Conservation (phyloP, 2,329 filamentous ascomycete genomes). For the Purpureocillium takamizusanense region DNA sequence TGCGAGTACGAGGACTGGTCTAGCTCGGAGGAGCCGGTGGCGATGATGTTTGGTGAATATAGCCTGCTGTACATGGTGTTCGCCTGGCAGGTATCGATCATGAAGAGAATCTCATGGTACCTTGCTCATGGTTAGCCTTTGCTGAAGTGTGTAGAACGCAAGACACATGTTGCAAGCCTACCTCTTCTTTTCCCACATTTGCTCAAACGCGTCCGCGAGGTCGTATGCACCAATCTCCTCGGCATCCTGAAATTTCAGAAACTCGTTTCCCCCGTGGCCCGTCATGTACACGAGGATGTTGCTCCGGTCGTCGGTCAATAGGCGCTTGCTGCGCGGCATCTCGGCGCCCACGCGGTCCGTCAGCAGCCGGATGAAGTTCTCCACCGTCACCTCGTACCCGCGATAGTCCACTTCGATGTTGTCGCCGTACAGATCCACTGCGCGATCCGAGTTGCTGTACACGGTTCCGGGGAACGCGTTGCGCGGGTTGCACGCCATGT, state of each 20-base stretch:
- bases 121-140: slow-evolving; percentile 25
- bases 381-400: slow-evolving; percentile 96
- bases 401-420: slow-evolving; percentile 99
- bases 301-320: slow-evolving; percentile 89
- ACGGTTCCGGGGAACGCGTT: slow-evolving; percentile 97
- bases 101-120: slow-evolving; percentile 96
- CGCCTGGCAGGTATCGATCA: slow-evolving; percentile 99
- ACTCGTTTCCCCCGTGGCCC: slow-evolving; percentile 94
- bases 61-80: slow-evolving; percentile 99
- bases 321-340: slow-evolving; percentile 86
- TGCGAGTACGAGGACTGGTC: slow-evolving; percentile 97
- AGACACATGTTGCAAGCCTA: slow-evolving; percentile 18
- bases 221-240: slow-evolving; percentile 97
- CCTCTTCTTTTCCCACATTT: slow-evolving; percentile 99
- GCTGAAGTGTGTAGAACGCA: background rate
- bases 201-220: slow-evolving; percentile 91
- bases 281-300: slow-evolving; percentile 99
- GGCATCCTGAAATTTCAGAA: slow-evolving; percentile 95
- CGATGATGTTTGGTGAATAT: slow-evolving; percentile 96
- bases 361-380: slow-evolving; percentile 93
- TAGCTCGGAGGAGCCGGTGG: slow-evolving; percentile 90
- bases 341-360: slow-evolving; percentile 92
- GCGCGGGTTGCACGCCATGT: slow-evolving; percentile 98
- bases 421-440: slow-evolving; percentile 92
- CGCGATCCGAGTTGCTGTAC: slow-evolving; percentile 95